phyloP scores from a whole-genome alignment of 2,329 filamentous ascomycete species.

The Monosporascus sp. region DNA sequence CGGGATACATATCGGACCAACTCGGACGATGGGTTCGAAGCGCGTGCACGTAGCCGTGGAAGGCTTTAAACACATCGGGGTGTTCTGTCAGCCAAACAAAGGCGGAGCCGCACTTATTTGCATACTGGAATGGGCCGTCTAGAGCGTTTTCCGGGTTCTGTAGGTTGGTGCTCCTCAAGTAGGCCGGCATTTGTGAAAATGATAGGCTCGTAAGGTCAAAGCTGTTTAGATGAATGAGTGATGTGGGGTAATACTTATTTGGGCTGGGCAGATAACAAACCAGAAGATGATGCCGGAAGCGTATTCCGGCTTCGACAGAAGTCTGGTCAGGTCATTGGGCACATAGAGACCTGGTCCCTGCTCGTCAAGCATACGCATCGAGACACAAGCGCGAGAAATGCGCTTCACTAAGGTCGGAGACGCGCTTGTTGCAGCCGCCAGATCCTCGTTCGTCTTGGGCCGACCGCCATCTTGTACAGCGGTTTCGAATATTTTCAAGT shows the following conservation, averaged over 20 bases:
- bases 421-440: constrained; percentile 10
- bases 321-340: constrained; percentile 9
- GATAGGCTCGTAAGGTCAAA: constrained; percentile 9
- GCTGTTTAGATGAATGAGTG: no score
- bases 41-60: constrained; percentile 11
- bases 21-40: constrained; percentile 4
- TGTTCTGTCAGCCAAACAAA: constrained; percentile 10
- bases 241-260: no score
- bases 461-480: constrained; percentile 3
- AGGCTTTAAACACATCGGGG: constrained; percentile 12
- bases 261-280: constrained; percentile 3
- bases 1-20: constrained; percentile 8
- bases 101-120: constrained; percentile 3
- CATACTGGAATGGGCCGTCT: constrained; percentile 11
- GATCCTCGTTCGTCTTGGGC: constrained; percentile 9
- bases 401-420: constrained; percentile 11
- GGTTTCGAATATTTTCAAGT: constrained; percentile 14
- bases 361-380: constrained; percentile 15
- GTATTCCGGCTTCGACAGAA: constrained; percentile 7
- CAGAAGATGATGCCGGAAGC: constrained; percentile 7
- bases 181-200: constrained; percentile 9
- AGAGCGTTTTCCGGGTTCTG: constrained; percentile 7
- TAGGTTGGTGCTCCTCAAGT: constrained; percentile 8
- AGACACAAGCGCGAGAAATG: constrained; percentile 9
- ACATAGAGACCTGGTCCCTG: constrained; percentile 8